These are phyloP conservation scores for Penicillium longicatenatum DNA, from an alignment of 495 filamentous ascomycete species.

Conservation along the genomic window DNA sequence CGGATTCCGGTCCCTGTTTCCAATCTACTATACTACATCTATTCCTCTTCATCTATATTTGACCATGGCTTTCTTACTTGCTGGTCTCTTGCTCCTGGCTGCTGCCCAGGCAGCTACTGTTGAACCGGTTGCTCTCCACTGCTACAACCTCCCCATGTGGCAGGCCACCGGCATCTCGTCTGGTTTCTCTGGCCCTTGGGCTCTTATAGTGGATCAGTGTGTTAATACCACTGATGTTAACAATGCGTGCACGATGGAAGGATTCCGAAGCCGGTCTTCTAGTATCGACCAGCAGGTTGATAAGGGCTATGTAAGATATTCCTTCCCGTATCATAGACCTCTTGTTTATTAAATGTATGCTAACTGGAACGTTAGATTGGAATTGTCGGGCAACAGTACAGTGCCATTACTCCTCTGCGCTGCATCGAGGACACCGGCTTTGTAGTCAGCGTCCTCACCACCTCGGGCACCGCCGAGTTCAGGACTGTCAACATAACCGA, in stretches of 20 bases:
- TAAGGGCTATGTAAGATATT: slow-evolving; percentile 7
- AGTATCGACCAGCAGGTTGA: slow-evolving; percentile 8
- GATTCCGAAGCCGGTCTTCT: slow-evolving; percentile 12
- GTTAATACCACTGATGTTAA: slow-evolving; percentile 11
- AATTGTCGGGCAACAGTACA: slow-evolving; percentile 9
- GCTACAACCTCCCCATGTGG: slow-evolving; percentile 10
- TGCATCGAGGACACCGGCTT: slow-evolving; percentile 13
- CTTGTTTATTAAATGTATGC: background rate
- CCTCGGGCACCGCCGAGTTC: background rate
- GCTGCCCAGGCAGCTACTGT: slow-evolving; percentile 13
- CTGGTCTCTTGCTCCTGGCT: slow-evolving; percentile 9
- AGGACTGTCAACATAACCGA: slow-evolving; percentile 9
- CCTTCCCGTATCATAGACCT: background rate
- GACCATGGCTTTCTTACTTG: slow-evolving; percentile 8
- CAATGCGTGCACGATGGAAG: slow-evolving; percentile 13
- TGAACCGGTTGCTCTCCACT: slow-evolving; percentile 3
- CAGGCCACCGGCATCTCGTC: background rate
- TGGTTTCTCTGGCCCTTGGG: slow-evolving; percentile 11
- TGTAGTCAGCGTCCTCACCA: slow-evolving; percentile 2
- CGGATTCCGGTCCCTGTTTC: background rate
- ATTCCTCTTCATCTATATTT: background rate
- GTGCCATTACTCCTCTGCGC: slow-evolving; percentile 10
- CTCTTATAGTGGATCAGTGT: slow-evolving; percentile 10
- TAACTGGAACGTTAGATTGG: slow-evolving; percentile 6
- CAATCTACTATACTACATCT: background rate